Base-by-base conservation (phyloP, 257 asterid species). In the Przewalskia tangutica region DNA sequence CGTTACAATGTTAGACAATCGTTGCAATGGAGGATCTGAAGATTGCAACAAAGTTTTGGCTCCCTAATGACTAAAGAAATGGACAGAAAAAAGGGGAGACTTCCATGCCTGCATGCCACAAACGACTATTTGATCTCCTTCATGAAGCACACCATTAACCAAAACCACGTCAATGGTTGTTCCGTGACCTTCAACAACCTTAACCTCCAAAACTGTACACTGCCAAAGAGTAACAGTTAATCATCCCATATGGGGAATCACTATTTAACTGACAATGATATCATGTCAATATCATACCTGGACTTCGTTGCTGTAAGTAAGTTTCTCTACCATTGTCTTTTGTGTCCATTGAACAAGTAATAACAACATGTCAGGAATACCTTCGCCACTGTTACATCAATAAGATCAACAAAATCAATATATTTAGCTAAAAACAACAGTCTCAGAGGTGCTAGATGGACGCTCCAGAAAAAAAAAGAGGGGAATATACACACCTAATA, bases 121-220 rank as follows among this genome's bases (percentile, higher is more conserved):
- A 53, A 96, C 97, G 79, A 96, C 98, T 82, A 96, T 92, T 83
- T 91, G 97, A 88, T 96, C 98, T 81, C 98, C 98, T 88, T 96
- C 98, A 80, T 93, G 98, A 79, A 96, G 99, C 82, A 96, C 94
- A 0, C 99, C 98, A 64, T 96, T 96, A 40, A 96, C 99, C 83
- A 96, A 86, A n/a, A 96, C 97, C 77, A 93, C 98, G 34, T 96
- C 99, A 87, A 94, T 91, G 10, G 99, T 96, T 80, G 98, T 96
- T 82, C 98, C 99, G 64, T 93, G 99, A 70, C 99, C 98, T 90
- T 96, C 99, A 83, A 94, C 82, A 64, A 96, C 99, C 88, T 96
- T 96, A 81, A 96, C 99, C 92, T 96, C 99, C 91, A 96, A 84
- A 82, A 96, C 99, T 64, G 99, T 96, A 87, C 99, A 96, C 99